A percentile compares a stretch with the other conserved stretches of the same genome.
These are phyloP conservation scores for Gamarada debralockiae DNA, from an alignment of 495 filamentous ascomycete species.

Conservation along the genomic window DNA sequence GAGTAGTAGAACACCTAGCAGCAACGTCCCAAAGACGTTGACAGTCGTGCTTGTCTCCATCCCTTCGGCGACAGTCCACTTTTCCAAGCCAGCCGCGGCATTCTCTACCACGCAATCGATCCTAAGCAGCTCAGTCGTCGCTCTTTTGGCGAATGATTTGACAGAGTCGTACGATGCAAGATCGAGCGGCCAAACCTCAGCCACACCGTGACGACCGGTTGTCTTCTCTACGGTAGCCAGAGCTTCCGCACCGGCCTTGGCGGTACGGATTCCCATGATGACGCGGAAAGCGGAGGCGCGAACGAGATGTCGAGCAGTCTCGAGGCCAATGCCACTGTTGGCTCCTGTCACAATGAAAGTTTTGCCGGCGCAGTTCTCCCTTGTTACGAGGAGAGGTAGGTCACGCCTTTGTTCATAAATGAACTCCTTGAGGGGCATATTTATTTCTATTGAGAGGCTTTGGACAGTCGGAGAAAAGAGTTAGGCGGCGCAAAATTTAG, in stretches of 20 bases:
- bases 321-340: constrained; percentile 48
- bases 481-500: too few relatives aligned
- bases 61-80: not conserved
- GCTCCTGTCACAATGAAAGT: constrained; percentile 48
- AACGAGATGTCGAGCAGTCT: constrained; percentile 39
- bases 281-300: constrained; percentile 34
- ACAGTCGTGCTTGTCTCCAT: constrained; percentile 6
- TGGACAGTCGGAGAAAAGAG: too few relatives aligned
- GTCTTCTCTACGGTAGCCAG: constrained; percentile 29
- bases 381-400: too few relatives aligned
- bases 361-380: too few relatives aligned
- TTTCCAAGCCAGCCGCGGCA: not conserved
- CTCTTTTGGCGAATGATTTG: constrained; percentile 35
- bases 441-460: too few relatives aligned
- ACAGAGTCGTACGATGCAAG: constrained; percentile 40
- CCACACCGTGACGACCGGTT: constrained; percentile 28
- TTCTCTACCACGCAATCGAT: too few relatives aligned
- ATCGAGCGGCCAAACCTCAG: constrained; percentile 51
- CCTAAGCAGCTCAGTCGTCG: too few relatives aligned
- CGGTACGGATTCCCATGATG: constrained; percentile 41
- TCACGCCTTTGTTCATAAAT: too few relatives aligned
- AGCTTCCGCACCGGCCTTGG: constrained; percentile 32
- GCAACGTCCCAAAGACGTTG: constrained; percentile 12
- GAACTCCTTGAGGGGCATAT: too few relatives aligned
- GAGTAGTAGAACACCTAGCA: constrained; percentile 15